Percentiles rank a stretch among this genome's conserved stretches.
These are phyloP conservation scores for Suillus americanus DNA, from an alignment of 768 basidiomycete species.

Conservation along the genomic window DNA sequence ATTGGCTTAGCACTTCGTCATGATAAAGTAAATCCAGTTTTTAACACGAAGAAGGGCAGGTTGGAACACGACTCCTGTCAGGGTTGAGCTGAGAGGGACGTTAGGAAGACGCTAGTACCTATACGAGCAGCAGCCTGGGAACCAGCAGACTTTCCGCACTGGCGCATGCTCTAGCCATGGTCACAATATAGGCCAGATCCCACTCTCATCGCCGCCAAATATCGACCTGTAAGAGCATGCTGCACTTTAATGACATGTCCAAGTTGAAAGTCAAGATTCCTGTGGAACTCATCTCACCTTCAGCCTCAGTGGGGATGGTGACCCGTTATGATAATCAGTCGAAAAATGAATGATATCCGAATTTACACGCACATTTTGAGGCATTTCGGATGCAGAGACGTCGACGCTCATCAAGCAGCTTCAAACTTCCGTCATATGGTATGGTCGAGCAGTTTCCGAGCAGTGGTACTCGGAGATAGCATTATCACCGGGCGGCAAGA, in stretches of 20 bases:
- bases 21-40: too few species aligned
- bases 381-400: not conserved
- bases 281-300: too few species aligned
- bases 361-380: too few species aligned
- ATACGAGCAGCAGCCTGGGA: too few species aligned
- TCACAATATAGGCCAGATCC: not conserved
- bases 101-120: too few species aligned
- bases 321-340: too few species aligned
- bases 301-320: too few species aligned
- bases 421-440: not conserved
- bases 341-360: too few species aligned
- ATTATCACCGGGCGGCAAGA: not conserved
- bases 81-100: too few species aligned
- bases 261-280: not conserved
- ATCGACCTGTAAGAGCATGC: not conserved
- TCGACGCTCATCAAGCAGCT: not conserved
- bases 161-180: not conserved
- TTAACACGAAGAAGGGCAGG: not conserved
- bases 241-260: not conserved
- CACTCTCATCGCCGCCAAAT: not conserved
- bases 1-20: too few species aligned
- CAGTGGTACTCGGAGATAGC: too few species aligned
- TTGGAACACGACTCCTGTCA: not conserved
- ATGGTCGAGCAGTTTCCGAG: too few species aligned
- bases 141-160: not conserved